Evolutionary conservation across 176 grass and related monocot species (phyloP).

Genomic region (Chloris gayana): DNA sequence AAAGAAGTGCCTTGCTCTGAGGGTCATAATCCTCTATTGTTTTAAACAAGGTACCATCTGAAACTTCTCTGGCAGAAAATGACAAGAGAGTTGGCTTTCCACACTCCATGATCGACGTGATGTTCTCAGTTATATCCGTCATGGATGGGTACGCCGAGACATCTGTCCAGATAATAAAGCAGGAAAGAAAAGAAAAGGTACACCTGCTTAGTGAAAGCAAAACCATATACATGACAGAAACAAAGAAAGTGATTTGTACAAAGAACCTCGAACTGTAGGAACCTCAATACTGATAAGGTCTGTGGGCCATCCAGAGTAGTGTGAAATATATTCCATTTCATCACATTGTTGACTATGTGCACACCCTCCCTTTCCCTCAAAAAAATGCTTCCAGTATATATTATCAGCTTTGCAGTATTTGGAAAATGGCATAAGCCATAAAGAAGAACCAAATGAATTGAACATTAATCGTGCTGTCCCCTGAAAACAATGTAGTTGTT

Average conservation of each 20-base stretch:
- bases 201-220: conserved; percentile 27
- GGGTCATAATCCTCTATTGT: conserved; percentile 85
- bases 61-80: conserved; percentile 94
- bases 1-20: conserved; percentile 69
- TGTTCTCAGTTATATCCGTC: conserved; percentile 58
- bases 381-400: conserved; percentile 93
- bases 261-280: conserved; percentile 78
- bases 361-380: conserved; percentile 64
- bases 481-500: conserved; percentile 54
- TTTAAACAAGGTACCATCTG: conserved; percentile 95
- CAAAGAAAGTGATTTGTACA: conserved; percentile 31
- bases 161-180: conserved; percentile 41
- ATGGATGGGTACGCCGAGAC: conserved; percentile 73
- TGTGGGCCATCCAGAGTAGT: conserved; percentile 84
- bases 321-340: conserved; percentile 67
- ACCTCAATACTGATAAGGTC: conserved; percentile 84
- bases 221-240: conserved; percentile 24
- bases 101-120: conserved; percentile 68
- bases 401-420: conserved; percentile 93
- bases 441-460: conserved; percentile 90
- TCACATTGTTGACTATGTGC: conserved; percentile 78
- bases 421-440: conserved; percentile 95
- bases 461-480: conserved; percentile 89
- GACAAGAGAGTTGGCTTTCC: conserved; percentile 80
- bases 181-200: conserved; percentile 35